Evolutionary conservation across 1,284 basidiomycete genomes (phyloP).

Genomic region (Ceratobasidium sp.): DNA sequence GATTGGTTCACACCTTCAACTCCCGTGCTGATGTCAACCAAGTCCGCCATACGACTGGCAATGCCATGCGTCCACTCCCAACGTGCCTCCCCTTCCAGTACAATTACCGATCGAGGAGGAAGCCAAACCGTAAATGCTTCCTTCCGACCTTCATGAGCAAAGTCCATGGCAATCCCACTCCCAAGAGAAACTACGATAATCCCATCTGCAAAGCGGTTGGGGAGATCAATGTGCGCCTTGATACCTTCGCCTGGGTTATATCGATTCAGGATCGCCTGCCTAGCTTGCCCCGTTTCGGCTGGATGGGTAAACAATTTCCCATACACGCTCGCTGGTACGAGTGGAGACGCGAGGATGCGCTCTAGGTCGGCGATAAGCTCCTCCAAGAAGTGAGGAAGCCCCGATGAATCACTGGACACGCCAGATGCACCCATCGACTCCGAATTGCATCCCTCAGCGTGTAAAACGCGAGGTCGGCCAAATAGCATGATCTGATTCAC

Average conservation of each 20-base stretch:
- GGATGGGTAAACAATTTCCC: constrained; percentile 66
- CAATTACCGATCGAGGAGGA: constrained; percentile 73
- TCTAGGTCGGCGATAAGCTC: constrained; percentile 64
- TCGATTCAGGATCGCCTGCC: constrained; percentile 83
- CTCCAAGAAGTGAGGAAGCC: constrained; percentile 66
- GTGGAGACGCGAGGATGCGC: constrained; percentile 60
- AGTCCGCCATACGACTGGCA: constrained; percentile 63
- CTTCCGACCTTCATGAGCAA: constrained; percentile 54
- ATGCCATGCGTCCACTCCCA: constrained; percentile 76
- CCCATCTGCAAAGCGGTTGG: constrained; percentile 79
- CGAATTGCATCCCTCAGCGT: constrained; percentile 25
- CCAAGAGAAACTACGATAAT: constrained; percentile 82
- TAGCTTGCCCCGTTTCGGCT: constrained; percentile 58
- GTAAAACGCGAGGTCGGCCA: constrained; percentile 56
- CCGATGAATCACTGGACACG: constrained; percentile 52
- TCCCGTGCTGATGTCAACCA: constrained; percentile 50
- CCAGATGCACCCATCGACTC: constrained; percentile 9
- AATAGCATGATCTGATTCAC: constrained; percentile 84
- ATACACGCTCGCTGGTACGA: constrained; percentile 61
- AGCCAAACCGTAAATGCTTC: constrained; percentile 57
- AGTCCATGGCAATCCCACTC: constrained; percentile 78
- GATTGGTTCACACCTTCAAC: constrained; percentile 15
- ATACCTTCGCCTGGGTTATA: constrained; percentile 85
- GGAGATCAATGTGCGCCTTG: constrained; percentile 78
- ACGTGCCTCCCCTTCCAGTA: constrained; percentile 78